These are phyloP conservation scores for Starmerella khaoyaiensis DNA, from an alignment of 805 yeast species.

Conservation along the genomic window DNA sequence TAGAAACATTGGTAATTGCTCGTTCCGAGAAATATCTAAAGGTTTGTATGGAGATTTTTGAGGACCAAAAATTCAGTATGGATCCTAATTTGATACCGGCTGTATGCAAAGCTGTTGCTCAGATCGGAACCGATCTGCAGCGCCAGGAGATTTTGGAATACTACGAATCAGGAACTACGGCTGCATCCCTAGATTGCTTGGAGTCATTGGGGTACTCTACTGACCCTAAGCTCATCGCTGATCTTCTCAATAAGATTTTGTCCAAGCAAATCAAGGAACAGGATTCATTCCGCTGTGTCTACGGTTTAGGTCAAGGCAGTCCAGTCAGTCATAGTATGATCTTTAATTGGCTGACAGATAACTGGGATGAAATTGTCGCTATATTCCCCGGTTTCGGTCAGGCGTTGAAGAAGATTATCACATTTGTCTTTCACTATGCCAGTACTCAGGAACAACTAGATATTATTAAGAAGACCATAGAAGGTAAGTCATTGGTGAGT, in stretches of 20 bases:
- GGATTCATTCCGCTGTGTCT: conserved; percentile 67
- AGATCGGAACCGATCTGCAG: conserved; percentile 45
- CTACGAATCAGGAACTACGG: conserved; percentile 46
- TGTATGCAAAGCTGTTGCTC: conserved; percentile 55
- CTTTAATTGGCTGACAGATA: conserved; percentile 61
- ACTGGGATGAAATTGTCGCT: conserved; percentile 60
- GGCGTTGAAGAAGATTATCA: conserved; percentile 32
- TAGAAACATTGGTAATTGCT: conserved; percentile 26
- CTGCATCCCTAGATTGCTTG: conserved; percentile 59
- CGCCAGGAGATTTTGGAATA: conserved; percentile 51
- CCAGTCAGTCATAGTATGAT: conserved; percentile 52
- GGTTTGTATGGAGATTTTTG: conserved; percentile 34
- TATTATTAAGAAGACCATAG: neutral
- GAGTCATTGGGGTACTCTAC: conserved; percentile 54
- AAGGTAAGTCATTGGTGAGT: neutral
- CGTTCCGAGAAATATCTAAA: conserved; percentile 28
- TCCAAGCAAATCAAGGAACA: conserved; percentile 50
- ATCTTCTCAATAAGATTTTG: conserved; percentile 43
- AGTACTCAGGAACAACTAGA: conserved; percentile 2
- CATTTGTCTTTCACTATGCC: neutral
- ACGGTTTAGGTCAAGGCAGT: conserved; percentile 40
- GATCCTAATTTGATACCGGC: conserved; percentile 61
- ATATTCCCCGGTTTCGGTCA: conserved; percentile 69
- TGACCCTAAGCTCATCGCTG: conserved; percentile 39
- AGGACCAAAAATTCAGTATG: conserved; percentile 49